Evolutionary conservation across 805 yeast species (phyloP), one percentile per base, ranked within the genome.

Genomic region (Hanseniaspora hatyaiensis): DNA sequence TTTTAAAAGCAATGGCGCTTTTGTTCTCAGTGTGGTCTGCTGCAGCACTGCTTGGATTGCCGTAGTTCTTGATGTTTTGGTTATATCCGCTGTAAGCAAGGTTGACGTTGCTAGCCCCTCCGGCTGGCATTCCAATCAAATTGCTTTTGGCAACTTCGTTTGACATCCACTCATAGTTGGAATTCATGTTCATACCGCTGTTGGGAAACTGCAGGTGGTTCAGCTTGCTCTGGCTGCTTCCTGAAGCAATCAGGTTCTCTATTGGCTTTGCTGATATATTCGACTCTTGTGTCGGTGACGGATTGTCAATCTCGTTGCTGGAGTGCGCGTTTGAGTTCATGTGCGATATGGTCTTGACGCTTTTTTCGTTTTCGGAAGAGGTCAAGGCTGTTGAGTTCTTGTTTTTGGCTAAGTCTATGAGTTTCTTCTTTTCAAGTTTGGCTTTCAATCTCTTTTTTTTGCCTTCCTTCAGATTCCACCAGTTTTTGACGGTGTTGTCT

Each of bases 401-500:
- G n/a, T n/a, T n/a, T n/a, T n/a, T n/a, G n/a, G n/a, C n/a, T n/a
- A n/a, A n/a, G n/a, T n/a, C n/a, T n/a, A 6, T 20, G 12, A 20
- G 19, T 16, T 34, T 37, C 3, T 36, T 22, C 15, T 36, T 34
- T 22, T 26, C 30, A 1, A 29, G 22, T 11, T 34, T 40, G 6
- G 41, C 47, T 8, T 16, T 26, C 13, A 26, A 8, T 53, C 86
- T 67, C 57, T 92, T 73, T 52, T 95, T 68, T 51, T 94, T 70
- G 60, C 83, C 85, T 12, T 94, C 89, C 8, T 95, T 94, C 3
- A 95, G 94, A 59, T 85, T 85, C 95, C 95, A 86, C 95, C 95
- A 87, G 65, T 87, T 87, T 60, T 54, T 54, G 13, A 54, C 47
- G 18, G 53, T 51, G 32, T 54, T 86, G 62, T 86, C 96, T n/a